Evolutionary conservation across 2,329 filamentous ascomycete genomes (phyloP), one percentile per base, ranked within the genome.

Genomic region (Cladophialophora psammophila): DNA sequence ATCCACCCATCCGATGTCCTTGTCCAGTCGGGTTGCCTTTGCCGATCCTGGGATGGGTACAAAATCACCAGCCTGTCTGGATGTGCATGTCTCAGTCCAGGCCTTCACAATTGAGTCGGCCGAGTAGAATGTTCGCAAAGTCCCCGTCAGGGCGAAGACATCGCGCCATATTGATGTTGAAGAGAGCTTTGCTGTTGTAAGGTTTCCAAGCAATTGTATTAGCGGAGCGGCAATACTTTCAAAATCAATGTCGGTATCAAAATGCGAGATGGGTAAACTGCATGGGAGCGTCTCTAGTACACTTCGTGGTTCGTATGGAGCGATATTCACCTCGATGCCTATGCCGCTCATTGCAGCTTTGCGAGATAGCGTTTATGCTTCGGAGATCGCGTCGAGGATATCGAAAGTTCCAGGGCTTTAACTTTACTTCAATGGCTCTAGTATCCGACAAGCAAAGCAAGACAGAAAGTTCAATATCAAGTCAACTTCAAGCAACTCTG

Each of bases 141-240:
- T 73, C 20, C 74, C 73, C 1, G 70, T 76, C 31, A 76, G 61
- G 8, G 72, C 71, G 53, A 71, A 75, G n/a, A 68, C 50, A 50
- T 76, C 74, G 10, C 72, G 66, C 74, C 74, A 76, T 13, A 75
- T 60, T 9, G 73, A 40, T 8, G 20, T 34, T 13, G 56, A 12
- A 9, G 59, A 60, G 4, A 68, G 55, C 5, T 50, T 42, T 52
- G 42, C 50, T 26, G 20, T 10, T 15, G 36, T 31, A 26, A 69
- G 55, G 5, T 48, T 8, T 6, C 34, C 38, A 5, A 69, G 45
- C n/a, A 48, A 64, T 5, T 59, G 36, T 13, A 69, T 34, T 1
- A 64, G 7, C 1, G 60, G 55, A 8, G 38, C 34, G n/a, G 60
- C 67, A 7, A 66, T 56, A 5, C n/a, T 35, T 18, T 64, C 67